Conservation (phyloP, 352 stramenopile genomes). For the Phytophthora syringae region DNA sequence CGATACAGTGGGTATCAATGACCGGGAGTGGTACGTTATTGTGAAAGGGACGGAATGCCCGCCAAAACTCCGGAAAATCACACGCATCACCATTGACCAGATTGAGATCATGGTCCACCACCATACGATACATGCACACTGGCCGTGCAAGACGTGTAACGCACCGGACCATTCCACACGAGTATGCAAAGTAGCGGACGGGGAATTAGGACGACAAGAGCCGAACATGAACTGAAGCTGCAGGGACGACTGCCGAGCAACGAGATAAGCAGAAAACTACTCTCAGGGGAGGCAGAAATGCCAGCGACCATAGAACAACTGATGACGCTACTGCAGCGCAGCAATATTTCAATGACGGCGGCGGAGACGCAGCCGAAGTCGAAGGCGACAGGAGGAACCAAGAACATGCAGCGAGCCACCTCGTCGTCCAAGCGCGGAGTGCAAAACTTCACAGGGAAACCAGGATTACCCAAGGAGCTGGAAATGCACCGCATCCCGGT, state of each 20-base stretch:
- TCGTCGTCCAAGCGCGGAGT: background rate
- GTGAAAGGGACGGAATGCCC: background rate
- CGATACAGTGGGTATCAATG: background rate
- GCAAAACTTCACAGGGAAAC: background rate
- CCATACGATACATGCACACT: background rate
- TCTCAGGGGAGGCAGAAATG: background rate
- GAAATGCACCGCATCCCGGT: background rate
- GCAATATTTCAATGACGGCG: background rate
- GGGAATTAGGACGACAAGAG: background rate
- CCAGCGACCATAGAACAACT: background rate
- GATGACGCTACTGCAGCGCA: background rate
- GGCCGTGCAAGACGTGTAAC: background rate
- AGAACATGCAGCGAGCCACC: too few species aligned
- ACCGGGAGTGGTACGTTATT: background rate
- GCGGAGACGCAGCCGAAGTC: background rate
- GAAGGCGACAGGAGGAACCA: too few species aligned
- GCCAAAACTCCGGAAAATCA: background rate
- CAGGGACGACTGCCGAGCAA: background rate
- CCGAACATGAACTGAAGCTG: background rate
- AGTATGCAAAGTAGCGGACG: background rate
- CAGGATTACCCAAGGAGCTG: background rate
- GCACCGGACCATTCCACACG: slow-evolving; percentile 1
- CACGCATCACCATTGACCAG: background rate
- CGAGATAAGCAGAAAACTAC: background rate
- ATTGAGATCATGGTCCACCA: background rate